Conservation (phyloP, 345 rosid species). For the Eucalyptus urophylla region DNA sequence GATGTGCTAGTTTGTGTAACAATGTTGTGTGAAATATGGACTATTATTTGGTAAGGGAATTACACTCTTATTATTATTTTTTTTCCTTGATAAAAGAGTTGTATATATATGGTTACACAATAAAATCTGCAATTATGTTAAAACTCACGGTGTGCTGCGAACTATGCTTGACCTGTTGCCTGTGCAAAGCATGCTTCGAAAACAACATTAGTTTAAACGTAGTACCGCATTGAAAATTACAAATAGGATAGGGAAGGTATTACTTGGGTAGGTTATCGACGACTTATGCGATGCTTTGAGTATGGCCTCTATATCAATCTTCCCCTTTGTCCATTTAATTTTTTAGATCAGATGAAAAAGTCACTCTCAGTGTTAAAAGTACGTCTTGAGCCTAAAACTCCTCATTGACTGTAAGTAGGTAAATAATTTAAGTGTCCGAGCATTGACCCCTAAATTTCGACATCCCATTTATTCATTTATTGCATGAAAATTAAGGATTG, state of each 20-base stretch:
- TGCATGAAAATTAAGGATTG: too few relatives aligned
- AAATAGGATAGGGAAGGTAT: too few relatives aligned
- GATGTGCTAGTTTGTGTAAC: neutral
- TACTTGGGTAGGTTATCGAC: too few relatives aligned
- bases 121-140: neutral
- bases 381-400: neutral
- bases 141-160: neutral
- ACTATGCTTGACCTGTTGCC: neutral
- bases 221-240: too few relatives aligned
- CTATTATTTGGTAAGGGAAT: neutral
- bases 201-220: too few relatives aligned
- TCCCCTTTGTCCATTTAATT: neutral
- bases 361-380: neutral
- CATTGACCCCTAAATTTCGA: too few relatives aligned
- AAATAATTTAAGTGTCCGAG: too few relatives aligned
- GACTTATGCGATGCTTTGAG: too few relatives aligned
- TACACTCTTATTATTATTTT: neutral
- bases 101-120: neutral
- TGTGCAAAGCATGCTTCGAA: neutral
- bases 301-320: too few relatives aligned
- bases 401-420: neutral
- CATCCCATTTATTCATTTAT: too few relatives aligned
- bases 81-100: neutral
- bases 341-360: neutral
- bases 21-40: neutral